Evolutionary conservation across 768 basidiomycete species (phyloP).

Genomic region (Inosperma sp.): DNA sequence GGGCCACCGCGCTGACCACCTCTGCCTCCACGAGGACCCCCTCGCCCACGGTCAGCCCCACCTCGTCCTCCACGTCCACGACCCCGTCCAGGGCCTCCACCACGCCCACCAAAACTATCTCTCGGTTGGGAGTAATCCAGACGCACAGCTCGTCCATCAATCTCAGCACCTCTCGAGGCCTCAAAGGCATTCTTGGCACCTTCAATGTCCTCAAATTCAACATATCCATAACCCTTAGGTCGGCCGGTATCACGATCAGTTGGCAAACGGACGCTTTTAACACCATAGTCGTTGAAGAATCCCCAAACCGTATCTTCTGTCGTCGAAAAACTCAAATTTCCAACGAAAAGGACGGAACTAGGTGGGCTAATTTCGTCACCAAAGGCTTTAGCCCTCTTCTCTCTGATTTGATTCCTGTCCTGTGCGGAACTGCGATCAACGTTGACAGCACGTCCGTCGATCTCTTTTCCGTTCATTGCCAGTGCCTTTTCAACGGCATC

Average conservation of each 20-base stretch:
- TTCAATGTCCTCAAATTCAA: constrained; percentile 83
- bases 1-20: constrained; percentile 44
- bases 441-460: constrained; percentile 87
- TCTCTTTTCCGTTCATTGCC: constrained; percentile 75
- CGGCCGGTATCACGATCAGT: constrained; percentile 88
- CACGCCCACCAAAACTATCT: constrained; percentile 53
- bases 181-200: constrained; percentile 77
- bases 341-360: constrained; percentile 80
- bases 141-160: constrained; percentile 77
- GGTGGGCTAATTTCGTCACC: constrained; percentile 65
- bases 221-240: constrained; percentile 95
- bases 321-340: constrained; percentile 78
- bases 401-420: constrained; percentile 50
- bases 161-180: constrained; percentile 62
- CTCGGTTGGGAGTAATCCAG: constrained; percentile 86
- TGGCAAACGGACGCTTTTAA: constrained; percentile 84
- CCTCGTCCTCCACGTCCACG: constrained; percentile 39
- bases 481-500: constrained; percentile 80
- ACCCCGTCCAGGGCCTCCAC: constrained; percentile 41
- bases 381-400: constrained; percentile 73
- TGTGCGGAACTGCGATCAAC: constrained; percentile 73
- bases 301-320: constrained; percentile 86
- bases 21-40: constrained; percentile 44
- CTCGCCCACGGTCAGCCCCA: constrained; percentile 39
- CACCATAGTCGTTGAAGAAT: constrained; percentile 83